A percentile compares a stretch with the other conserved stretches of the same genome.
phyloP scores from a whole-genome alignment of 345 rosid species.

The Moricandia arvensis region DNA sequence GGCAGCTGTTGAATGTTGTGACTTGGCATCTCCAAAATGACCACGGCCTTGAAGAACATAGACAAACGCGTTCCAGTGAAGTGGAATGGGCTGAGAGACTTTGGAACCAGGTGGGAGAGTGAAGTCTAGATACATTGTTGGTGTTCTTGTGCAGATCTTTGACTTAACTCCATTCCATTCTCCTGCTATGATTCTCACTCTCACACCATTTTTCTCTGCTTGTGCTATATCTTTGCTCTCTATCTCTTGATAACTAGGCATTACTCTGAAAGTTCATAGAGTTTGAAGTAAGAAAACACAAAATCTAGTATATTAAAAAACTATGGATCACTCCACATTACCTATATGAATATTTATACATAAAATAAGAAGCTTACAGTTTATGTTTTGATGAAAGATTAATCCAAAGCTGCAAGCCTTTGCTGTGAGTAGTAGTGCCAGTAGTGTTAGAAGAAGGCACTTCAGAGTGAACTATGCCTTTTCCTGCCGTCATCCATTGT shows the following conservation, averaged over 20 bases:
- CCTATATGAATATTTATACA: background rate
- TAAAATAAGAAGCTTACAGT: constrained; percentile 48
- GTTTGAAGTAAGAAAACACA: background rate
- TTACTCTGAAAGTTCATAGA: constrained; percentile 48
- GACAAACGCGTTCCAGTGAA: constrained; percentile 69
- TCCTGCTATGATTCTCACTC: constrained; percentile 81
- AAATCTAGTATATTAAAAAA: no score
- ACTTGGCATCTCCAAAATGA: constrained; percentile 42
- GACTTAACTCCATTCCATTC: constrained; percentile 75
- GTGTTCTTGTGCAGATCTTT: constrained; percentile 75
- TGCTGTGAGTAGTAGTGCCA: constrained; percentile 83
- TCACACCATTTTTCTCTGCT: constrained; percentile 58
- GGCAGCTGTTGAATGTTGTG: constrained; percentile 32
- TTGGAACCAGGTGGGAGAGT: constrained; percentile 62
- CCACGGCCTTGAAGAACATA: constrained; percentile 82
- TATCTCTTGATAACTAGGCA: constrained; percentile 83
- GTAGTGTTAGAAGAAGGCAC: constrained; percentile 72
- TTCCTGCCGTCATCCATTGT: constrained; percentile 99
- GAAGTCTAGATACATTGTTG: constrained; percentile 92
- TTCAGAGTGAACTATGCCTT: constrained; percentile 91
- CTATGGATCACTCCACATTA: background rate
- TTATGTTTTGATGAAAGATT: constrained; percentile 79
- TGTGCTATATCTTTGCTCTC: constrained; percentile 61
- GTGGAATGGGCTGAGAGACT: constrained; percentile 60
- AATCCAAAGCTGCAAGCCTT: constrained; percentile 85